Base-by-base conservation (phyloP, 306 rosid genomes). In the Amphicarpaea edgeworthii region DNA sequence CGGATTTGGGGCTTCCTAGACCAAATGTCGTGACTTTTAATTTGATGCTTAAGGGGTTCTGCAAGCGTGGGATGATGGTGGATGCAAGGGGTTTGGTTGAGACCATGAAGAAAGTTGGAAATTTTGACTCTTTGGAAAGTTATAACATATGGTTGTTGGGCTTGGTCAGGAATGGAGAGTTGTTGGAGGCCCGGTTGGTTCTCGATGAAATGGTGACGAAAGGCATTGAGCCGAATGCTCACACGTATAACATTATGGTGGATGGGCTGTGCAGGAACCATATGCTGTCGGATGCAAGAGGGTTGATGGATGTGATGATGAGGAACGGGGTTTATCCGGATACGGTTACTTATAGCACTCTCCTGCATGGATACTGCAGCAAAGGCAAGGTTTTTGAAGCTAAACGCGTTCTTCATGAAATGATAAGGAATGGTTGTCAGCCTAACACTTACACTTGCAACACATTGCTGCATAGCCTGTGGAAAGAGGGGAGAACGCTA, bases 381-480 rank as follows among this genome's bases (percentile, higher is more conserved):
- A 87, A 83, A 77, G 89, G 93, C 80, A 90, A 79, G 87, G 85
- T 88, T 12, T 77, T 81, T 77, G 91, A 90, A 81, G 97, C 98
- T 79, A 92, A 85, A 76, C 77, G 62, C 65, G 79, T 90, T 76
- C 92, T 95, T 63, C 87, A 80, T 53, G 94, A 89, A 85, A 95
- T 95, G 97, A 81, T 83, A 47, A 83, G 50, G 46, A 87, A 81
- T 57, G 59, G 84, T 65, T 89, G 96, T 80, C 80, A 67, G 54
- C 98, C 98, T 28, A 95, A 95, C 81, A 83, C 86, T 79, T 88
- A 83, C 75, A 92, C 98, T 67, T 95, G 97, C 82, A 92, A 92
- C 80, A 89, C 85, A 37, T 82, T 95, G 83, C 84, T 95, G 80
- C 91, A 90, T 76, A 95, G 97, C 85, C 80, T 95, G 24, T 95